Base-by-base conservation (phyloP, 352 stramenopile genomes). In the Globisporangium alternatum region DNA sequence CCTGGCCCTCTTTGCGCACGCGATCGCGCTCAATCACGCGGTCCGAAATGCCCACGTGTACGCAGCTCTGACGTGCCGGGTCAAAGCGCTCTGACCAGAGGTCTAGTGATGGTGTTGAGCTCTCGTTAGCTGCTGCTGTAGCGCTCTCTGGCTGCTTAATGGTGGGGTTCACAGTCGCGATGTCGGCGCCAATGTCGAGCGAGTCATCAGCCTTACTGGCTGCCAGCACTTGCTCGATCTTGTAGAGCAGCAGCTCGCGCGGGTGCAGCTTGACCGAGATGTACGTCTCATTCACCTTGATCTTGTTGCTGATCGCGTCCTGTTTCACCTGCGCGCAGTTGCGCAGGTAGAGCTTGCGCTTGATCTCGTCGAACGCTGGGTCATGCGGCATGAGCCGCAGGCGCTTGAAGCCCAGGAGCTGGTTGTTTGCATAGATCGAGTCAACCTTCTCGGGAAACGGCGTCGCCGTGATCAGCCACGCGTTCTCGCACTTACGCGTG, bases 381-480 rank as follows among this genome's bases (percentile, higher is more conserved):
- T 95, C 79, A 31, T 91, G 70, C 8, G 83, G 70, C 58, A 80
- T 51, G 21, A 96, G 64, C 0, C 84, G 75, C 33, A 96, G 65
- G 2, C 86, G 68, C 61, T 91, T 90, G 53, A 96, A 96, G 25
- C 88, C 88, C 0, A 96, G 68, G 35, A 95, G 60, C 62, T 96
- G 86, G 64, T 96, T 92, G 64, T 96, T 96, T n/a, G 88, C 88
- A 54, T 94, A 94, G 51, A 96, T 91, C 25, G 79, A 91, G 19
- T 88, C 83, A 3, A 75, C 77, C 21, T 89, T 90, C 21, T 86
- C 81, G 0, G 88, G 86, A 35, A 96, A 96, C 12, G 88, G 86
- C 44, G 88, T 96, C 12, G 88, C 88, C 5, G 80, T 93, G 60
- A 96, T 90, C 52, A 96, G 70, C 88, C 88, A 96, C 31, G 93